A percentile compares a stretch with the other conserved stretches of the same genome.
Conservation (phyloP, 116 monocot genomes). For the Trichopus zeylanicus region DNA sequence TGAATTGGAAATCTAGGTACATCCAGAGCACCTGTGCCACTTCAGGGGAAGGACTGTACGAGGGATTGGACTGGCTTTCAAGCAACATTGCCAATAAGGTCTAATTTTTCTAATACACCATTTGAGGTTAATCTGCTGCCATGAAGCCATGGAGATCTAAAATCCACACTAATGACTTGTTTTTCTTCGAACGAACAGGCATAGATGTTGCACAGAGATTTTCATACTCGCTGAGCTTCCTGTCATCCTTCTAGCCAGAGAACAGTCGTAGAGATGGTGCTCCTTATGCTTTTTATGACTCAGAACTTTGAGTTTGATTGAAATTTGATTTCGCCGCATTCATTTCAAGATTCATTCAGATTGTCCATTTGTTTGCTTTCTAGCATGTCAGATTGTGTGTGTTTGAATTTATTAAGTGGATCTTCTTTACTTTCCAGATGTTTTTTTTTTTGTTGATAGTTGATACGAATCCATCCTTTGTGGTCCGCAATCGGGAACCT, state of each 20-base stretch:
- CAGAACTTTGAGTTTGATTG: not conserved
- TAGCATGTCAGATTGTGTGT: no score
- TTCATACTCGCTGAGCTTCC: not conserved
- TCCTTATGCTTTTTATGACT: not conserved
- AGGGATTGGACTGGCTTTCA: conserved; percentile 2
- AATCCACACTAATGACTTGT: not conserved
- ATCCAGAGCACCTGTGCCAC: conserved; percentile 1
- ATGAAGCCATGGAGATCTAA: not conserved
- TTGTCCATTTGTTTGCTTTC: no score
- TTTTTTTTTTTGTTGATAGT: no score
- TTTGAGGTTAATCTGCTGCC: not conserved
- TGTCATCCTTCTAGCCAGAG: not conserved
- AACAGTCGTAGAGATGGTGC: not conserved
- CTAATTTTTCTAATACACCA: not conserved
- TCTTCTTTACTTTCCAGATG: no score
- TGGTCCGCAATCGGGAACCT: no score
- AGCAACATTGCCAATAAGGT: not conserved
- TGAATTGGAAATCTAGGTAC: not conserved
- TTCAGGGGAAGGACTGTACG: not conserved
- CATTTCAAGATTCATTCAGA: no score
- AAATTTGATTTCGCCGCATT: no score
- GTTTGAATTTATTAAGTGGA: no score
- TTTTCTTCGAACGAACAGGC: not conserved
- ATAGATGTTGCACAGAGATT: not conserved
- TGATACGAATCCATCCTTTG: no score